These are phyloP conservation scores for Alternaria rosae DNA, from an alignment of 2,329 filamentous ascomycete genomes.

Conservation along the genomic window DNA sequence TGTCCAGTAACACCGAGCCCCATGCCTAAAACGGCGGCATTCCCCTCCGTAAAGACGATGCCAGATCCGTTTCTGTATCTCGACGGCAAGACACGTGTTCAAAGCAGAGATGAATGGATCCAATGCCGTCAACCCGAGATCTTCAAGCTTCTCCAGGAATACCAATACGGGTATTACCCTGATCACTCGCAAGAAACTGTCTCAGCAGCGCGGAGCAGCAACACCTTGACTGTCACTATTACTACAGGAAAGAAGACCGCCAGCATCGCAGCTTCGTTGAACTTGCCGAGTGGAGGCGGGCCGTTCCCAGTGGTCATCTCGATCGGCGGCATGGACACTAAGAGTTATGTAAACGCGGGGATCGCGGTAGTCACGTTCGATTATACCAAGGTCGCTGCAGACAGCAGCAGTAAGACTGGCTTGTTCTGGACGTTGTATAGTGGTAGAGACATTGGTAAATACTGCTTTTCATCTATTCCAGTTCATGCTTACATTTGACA, in stretches of 20 bases:
- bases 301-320: constrained; percentile 57
- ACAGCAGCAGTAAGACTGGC: constrained; percentile 59
- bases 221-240: constrained; percentile 54
- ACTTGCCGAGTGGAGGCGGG: constrained; percentile 53
- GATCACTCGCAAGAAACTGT: constrained; percentile 59
- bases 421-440: constrained; percentile 61
- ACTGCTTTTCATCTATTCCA: background rate
- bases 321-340: constrained; percentile 60
- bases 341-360: constrained; percentile 56
- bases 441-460: constrained; percentile 57
- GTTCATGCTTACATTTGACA: background rate
- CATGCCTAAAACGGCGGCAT: constrained; percentile 33
- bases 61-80: constrained; percentile 58
- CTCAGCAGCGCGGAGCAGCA: constrained; percentile 57
- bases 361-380: constrained; percentile 61
- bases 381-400: constrained; percentile 57
- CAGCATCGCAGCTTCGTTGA: constrained; percentile 54
- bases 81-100: constrained; percentile 54
- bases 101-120: constrained; percentile 59
- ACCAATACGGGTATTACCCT: constrained; percentile 62
- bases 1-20: constrained; percentile 37
- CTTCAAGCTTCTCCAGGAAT: constrained; percentile 59
- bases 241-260: constrained; percentile 55
- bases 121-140: constrained; percentile 60
- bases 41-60: constrained; percentile 39